Conservation (phyloP, 2,329 filamentous ascomycete species). For the Eutypa lata region DNA sequence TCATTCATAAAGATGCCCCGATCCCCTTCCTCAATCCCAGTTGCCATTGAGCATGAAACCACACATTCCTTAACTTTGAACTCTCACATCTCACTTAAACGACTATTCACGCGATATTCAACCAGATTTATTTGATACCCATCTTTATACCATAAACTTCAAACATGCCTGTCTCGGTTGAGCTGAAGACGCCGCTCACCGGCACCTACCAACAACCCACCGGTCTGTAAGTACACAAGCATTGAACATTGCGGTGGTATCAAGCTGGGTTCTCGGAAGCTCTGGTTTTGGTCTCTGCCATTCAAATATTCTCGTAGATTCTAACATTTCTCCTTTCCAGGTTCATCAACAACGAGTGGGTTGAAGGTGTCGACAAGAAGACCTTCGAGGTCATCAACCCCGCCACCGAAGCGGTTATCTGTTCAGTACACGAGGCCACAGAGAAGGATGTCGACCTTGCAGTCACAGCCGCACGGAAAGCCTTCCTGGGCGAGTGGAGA, state of each 20-base stretch:
- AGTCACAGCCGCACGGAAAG: constrained; percentile 80
- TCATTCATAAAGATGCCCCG: not conserved
- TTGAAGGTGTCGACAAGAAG: constrained; percentile 79
- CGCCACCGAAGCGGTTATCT: constrained; percentile 78
- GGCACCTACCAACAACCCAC: constrained; percentile 59
- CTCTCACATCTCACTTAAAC: not conserved
- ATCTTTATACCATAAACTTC: not conserved
- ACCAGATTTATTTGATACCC: no score
- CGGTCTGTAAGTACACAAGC: constrained; percentile 49
- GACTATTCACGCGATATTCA: not conserved
- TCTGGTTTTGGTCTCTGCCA: constrained; percentile 4
- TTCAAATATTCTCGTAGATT: not conserved
- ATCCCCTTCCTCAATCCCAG: not conserved
- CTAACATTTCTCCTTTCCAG: constrained; percentile 39
- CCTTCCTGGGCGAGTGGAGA: constrained; percentile 73
- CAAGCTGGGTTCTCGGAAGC: not conserved
- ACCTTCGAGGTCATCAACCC: constrained; percentile 93
- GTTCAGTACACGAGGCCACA: constrained; percentile 76
- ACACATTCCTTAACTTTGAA: not conserved
- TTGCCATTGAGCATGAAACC: not conserved
- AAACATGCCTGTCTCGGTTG: constrained; percentile 49
- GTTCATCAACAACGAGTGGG: constrained; percentile 92
- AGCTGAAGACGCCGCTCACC: constrained; percentile 66
- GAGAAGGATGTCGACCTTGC: constrained; percentile 84
- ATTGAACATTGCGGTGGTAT: not conserved